Percentiles rank a stretch among this genome's conserved stretches.
Evolutionary conservation across 2,329 filamentous ascomycete species (phyloP).

Genomic region (Ophiognomonia clavigignenti-juglandacearum): DNA sequence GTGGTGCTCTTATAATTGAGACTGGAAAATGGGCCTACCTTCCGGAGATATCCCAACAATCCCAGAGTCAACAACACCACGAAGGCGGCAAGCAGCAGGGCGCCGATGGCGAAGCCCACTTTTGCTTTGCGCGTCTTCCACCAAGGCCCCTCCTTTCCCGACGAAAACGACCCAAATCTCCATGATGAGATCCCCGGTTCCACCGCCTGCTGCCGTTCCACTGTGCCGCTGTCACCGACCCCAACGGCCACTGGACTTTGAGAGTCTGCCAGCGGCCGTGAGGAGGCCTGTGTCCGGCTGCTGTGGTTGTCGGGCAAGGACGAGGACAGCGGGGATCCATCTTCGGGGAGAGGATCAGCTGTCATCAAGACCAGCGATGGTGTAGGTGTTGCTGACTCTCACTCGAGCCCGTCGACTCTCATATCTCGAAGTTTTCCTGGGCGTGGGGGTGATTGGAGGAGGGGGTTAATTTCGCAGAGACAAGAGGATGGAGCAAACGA

Average conservation of each 20-base stretch:
- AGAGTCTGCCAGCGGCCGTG: background rate
- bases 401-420: conserved; percentile 9
- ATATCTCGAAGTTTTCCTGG: conserved; percentile 3
- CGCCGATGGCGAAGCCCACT: conserved; percentile 3
- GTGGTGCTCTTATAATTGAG: background rate
- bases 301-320: background rate
- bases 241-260: background rate
- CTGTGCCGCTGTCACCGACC: background rate
- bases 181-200: background rate
- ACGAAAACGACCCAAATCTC: background rate
- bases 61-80: conserved; percentile 15
- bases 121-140: conserved; percentile 12
- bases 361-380: conserved; percentile 7
- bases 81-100: conserved; percentile 7
- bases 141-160: conserved; percentile 8
- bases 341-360: conserved; percentile 5
- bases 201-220: conserved; percentile 1
- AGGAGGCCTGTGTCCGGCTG: background rate
- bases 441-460: background rate
- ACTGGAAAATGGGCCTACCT: conserved; percentile 14
- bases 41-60: conserved; percentile 13
- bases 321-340: conserved; percentile 10
- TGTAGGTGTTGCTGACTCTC: conserved; percentile 4
- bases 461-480: background rate
- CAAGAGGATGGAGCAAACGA: background rate